Percentiles rank a stretch among this genome's conserved stretches.
These are phyloP conservation scores for Coelastrella sp. DNA, from an alignment of 139 green algal species.

Conservation along the genomic window DNA sequence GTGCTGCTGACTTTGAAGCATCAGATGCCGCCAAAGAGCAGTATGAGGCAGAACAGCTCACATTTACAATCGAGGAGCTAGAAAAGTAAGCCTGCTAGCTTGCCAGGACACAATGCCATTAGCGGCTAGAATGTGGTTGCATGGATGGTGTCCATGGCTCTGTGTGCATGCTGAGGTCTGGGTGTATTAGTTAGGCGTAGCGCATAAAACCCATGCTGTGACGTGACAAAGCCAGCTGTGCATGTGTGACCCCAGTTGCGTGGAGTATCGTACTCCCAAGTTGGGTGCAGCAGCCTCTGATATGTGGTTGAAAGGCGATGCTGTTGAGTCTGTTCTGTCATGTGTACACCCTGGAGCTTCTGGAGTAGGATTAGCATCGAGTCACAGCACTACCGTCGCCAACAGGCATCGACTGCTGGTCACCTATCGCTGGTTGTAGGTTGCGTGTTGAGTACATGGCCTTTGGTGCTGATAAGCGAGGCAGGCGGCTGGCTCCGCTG, in stretches of 20 bases:
- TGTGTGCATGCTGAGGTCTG: not conserved
- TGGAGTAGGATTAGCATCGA: no score
- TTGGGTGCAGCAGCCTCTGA: no score
- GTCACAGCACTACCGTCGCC: not conserved
- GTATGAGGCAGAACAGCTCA: conserved; percentile 62
- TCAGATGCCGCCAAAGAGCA: conserved; percentile 64
- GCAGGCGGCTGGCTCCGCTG: not conserved
- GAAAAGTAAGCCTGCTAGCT: conserved; percentile 49
- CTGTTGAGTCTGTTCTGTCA: no score
- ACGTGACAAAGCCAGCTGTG: no score
- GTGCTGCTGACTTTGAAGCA: conserved; percentile 50
- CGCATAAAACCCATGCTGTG: no score
- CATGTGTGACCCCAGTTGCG: no score
- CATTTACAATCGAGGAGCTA: conserved; percentile 63
- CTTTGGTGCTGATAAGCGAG: not conserved
- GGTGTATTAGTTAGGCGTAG: no score
- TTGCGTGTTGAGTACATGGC: not conserved
- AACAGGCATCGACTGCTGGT: no score
- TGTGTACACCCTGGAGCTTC: no score
- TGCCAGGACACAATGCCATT: no score
- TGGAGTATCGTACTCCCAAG: no score
- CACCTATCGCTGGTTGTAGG: not conserved
- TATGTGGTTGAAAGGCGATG: no score
- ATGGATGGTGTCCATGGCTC: not conserved
- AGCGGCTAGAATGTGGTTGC: not conserved